phyloP scores from a whole-genome alignment of 1,139 yeast genomes.

The Yamadazyma atlantica region DNA sequence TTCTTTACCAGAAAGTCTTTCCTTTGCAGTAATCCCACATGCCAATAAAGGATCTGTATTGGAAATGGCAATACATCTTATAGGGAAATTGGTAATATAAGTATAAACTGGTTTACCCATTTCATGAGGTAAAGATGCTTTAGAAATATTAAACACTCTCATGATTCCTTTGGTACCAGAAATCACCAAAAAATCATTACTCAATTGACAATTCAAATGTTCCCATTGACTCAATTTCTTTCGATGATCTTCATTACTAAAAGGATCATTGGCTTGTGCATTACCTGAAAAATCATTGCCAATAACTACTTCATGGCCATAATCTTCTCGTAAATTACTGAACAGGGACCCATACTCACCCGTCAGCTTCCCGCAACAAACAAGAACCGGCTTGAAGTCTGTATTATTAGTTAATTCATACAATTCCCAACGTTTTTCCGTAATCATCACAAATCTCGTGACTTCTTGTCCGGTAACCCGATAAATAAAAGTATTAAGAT shows the following conservation, averaged over 20 bases:
- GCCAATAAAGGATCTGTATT: constrained; percentile 67
- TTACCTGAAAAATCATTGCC: constrained; percentile 33
- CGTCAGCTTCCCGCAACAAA: constrained; percentile 66
- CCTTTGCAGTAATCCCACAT: constrained; percentile 80
- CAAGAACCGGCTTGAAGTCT: constrained; percentile 48
- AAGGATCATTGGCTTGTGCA: constrained; percentile 16
- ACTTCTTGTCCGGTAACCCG: constrained; percentile 43
- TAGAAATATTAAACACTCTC: constrained; percentile 59
- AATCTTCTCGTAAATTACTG: constrained; percentile 29
- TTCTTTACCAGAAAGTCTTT: constrained; percentile 65
- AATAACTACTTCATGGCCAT: constrained; percentile 27
- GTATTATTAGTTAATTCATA: constrained; percentile 39
- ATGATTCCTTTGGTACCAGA: constrained; percentile 75
- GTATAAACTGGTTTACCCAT: constrained; percentile 68
- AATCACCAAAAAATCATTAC: constrained; percentile 60
- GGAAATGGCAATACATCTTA: constrained; percentile 73
- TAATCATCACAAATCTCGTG: constrained; percentile 60
- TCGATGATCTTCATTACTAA: constrained; percentile 21
- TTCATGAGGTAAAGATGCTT: constrained; percentile 24
- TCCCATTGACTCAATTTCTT: constrained; percentile 55
- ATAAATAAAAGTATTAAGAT: constrained; percentile 51
- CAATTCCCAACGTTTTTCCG: constrained; percentile 72
- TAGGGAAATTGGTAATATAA: constrained; percentile 70
- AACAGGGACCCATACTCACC: constrained; percentile 64
- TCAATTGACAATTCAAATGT: constrained; percentile 62